phyloP scores from a whole-genome alignment of 257 asterid genomes.

The Dorcoceras hygrometricum region DNA sequence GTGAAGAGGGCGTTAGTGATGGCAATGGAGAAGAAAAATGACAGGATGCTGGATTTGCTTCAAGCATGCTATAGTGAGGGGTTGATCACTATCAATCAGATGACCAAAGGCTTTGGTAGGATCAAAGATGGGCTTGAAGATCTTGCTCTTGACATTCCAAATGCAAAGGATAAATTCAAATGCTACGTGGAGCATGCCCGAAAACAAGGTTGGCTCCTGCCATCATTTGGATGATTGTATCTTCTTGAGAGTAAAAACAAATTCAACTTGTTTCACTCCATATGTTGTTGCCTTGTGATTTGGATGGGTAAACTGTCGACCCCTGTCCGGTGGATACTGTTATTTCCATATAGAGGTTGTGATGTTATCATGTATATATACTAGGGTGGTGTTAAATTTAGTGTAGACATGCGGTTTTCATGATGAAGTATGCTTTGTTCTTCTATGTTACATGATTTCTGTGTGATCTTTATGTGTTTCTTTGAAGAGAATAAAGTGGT shows the following conservation, averaged over 20 bases:
- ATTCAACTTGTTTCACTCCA: slow-evolving; percentile 10
- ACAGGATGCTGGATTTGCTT: slow-evolving; percentile 75
- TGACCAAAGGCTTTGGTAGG: slow-evolving; percentile 86
- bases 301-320: slow-evolving; percentile 5
- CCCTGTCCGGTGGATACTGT: neutral
- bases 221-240: slow-evolving; percentile 34
- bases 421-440: neutral
- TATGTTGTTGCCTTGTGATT: slow-evolving; percentile 28
- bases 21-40: slow-evolving; percentile 99
- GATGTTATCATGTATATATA: slow-evolving; percentile 9
- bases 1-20: slow-evolving; percentile 96
- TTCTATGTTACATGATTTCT: neutral
- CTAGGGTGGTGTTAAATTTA: slow-evolving; percentile 18
- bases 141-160: slow-evolving; percentile 92
- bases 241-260: slow-evolving; percentile 25
- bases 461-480: neutral
- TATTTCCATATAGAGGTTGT: neutral
- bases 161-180: slow-evolving; percentile 71
- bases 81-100: slow-evolving; percentile 86
- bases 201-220: slow-evolving; percentile 63
- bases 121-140: slow-evolving; percentile 90
- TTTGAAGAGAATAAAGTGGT: neutral
- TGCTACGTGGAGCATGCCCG: slow-evolving; percentile 59
- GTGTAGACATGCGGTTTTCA: neutral
- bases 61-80: slow-evolving; percentile 83